These are phyloP conservation scores for Melampsora abietis-canadensis DNA, from an alignment of 1,284 basidiomycete genomes.

Conservation along the genomic window DNA sequence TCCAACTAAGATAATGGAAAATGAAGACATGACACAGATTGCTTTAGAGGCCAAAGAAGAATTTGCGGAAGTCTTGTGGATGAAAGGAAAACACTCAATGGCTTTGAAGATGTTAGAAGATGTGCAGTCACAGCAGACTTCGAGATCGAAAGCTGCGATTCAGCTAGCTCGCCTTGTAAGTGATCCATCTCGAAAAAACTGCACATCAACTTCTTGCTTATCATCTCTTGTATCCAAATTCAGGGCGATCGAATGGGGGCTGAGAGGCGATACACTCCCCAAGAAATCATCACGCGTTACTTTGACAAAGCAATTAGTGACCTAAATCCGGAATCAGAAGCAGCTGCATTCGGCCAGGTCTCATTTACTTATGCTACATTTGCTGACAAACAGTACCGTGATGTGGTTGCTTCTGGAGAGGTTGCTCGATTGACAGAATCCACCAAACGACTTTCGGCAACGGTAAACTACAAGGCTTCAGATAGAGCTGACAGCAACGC, in stretches of 20 bases:
- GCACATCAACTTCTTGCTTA: constrained; percentile 52
- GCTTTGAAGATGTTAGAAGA: constrained; percentile 73
- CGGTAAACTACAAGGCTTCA: constrained; percentile 51
- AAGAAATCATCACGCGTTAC: constrained; percentile 38
- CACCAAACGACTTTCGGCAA: constrained; percentile 67
- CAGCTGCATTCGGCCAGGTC: constrained; percentile 62
- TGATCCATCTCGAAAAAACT: constrained; percentile 3
- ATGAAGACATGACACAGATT: constrained; percentile 44
- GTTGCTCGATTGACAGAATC: constrained; percentile 68
- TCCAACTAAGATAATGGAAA: constrained; percentile 67
- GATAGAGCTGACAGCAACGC: constrained; percentile 47
- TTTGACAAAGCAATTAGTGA: constrained; percentile 36
- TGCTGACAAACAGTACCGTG: constrained; percentile 78
- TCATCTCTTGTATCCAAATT: not conserved
- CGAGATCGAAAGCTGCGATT: constrained; percentile 34
- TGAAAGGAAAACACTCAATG: constrained; percentile 74
- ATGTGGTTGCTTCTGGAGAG: constrained; percentile 69
- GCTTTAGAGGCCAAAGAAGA: constrained; percentile 67
- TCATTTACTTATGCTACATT: constrained; percentile 81
- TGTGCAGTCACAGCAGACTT: constrained; percentile 43
- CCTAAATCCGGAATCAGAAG: constrained; percentile 23
- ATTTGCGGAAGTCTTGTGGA: constrained; percentile 85
- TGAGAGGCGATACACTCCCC: constrained; percentile 31
- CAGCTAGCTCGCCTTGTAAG: constrained; percentile 34
- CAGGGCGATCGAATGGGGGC: not conserved